Conservation (phyloP, 257 asterid species). For the Solanum verrucosum region DNA sequence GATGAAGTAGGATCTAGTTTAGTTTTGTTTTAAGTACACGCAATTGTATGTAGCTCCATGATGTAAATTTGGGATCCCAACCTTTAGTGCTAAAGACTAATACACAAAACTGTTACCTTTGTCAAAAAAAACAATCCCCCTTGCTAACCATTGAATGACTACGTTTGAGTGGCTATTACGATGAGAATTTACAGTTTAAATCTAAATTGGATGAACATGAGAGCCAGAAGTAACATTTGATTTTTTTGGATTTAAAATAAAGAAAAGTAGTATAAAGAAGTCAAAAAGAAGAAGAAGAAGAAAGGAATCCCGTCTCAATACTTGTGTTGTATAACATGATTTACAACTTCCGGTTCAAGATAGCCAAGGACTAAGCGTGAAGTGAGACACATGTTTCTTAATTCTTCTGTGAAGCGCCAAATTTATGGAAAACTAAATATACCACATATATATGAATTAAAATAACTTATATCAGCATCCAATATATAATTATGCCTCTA, state of each 20-base stretch:
- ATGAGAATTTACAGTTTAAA: background rate
- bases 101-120: too few relatives aligned
- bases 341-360: background rate
- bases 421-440: background rate
- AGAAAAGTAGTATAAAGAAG: background rate
- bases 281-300: background rate
- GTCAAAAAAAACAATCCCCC: background rate
- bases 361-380: background rate
- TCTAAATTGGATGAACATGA: background rate
- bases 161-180: background rate
- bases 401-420: background rate
- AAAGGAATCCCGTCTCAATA: background rate
- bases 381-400: background rate
- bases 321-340: background rate
- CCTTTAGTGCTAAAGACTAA: too few relatives aligned
- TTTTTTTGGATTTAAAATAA: background rate
- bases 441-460: background rate
- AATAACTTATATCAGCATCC: background rate
- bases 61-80: too few relatives aligned
- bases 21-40: too few relatives aligned
- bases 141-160: background rate
- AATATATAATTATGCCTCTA: background rate
- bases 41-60: too few relatives aligned
- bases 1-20: too few relatives aligned
- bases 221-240: background rate